These are phyloP conservation scores for Pseudocercospora cruenta DNA, from an alignment of 2,329 filamentous ascomycete species.

Conservation along the genomic window DNA sequence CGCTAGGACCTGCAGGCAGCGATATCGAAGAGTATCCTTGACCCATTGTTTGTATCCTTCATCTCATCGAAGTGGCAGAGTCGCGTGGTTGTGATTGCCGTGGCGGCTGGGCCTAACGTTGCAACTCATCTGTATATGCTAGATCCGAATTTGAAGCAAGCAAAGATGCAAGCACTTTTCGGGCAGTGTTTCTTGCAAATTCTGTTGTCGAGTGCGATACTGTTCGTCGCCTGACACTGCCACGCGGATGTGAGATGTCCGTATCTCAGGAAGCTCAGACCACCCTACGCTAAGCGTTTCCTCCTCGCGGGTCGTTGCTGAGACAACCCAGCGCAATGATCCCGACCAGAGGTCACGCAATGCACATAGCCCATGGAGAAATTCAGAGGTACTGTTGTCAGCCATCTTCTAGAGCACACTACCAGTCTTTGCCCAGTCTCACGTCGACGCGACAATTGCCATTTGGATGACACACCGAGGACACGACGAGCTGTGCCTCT, in stretches of 20 bases:
- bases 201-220: not conserved
- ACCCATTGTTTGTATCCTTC: constrained; percentile 65
- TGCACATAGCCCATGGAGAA: no score
- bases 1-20: constrained; percentile 85
- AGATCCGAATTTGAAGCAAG: not conserved
- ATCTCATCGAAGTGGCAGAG: not conserved
- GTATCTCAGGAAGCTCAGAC: not conserved
- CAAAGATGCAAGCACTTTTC: not conserved
- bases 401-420: no score
- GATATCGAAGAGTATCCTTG: constrained; percentile 90
- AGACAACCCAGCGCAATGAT: no score
- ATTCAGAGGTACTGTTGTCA: no score
- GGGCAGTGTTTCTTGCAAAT: not conserved
- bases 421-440: no score
- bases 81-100: not conserved
- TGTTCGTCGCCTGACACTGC: constrained; percentile 3
- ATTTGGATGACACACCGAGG: no score
- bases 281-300: not conserved
- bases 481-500: no score
- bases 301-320: no score
- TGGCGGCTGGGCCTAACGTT: not conserved
- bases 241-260: not conserved
- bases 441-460: no score
- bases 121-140: not conserved
- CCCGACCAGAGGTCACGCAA: no score